Conservation (phyloP, 768 basidiomycete species). For the Panaeolus papilionaceus region DNA sequence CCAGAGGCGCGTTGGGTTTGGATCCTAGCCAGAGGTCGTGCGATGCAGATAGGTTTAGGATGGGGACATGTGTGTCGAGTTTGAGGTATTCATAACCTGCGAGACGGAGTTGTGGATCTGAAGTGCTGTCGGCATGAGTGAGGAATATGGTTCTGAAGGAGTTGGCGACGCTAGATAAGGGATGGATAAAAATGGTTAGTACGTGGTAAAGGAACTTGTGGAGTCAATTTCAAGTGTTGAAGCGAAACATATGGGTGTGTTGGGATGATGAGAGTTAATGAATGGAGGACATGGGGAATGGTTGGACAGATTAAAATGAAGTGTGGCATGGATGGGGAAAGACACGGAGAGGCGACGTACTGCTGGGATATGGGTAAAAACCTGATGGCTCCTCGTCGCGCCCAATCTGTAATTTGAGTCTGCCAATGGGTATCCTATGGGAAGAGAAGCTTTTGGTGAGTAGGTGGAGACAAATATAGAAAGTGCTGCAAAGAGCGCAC, state of each 20-base stretch:
- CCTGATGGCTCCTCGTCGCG: background rate
- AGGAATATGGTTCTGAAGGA: background rate
- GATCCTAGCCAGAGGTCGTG: background rate
- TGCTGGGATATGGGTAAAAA: constrained; percentile 6
- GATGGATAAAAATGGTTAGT: background rate
- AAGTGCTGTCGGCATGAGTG: background rate
- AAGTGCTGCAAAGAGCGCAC: background rate
- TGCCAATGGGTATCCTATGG: background rate
- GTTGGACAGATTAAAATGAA: background rate
- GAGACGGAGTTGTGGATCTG: background rate
- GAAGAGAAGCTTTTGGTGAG: background rate
- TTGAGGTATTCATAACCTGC: constrained; percentile 12
- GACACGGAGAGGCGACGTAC: background rate
- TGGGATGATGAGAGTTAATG: background rate
- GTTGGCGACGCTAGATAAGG: background rate
- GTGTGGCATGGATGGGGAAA: background rate
- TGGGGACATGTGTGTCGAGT: constrained; percentile 15
- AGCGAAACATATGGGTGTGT: background rate
- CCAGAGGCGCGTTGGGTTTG: background rate
- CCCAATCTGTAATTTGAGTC: background rate
- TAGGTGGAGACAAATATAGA: background rate
- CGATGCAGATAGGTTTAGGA: background rate
- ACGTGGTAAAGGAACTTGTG: background rate
- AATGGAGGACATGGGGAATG: background rate
- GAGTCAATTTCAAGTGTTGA: background rate